Conservation (phyloP, 495 filamentous ascomycete species). For the Aspergillus conjunctus region DNA sequence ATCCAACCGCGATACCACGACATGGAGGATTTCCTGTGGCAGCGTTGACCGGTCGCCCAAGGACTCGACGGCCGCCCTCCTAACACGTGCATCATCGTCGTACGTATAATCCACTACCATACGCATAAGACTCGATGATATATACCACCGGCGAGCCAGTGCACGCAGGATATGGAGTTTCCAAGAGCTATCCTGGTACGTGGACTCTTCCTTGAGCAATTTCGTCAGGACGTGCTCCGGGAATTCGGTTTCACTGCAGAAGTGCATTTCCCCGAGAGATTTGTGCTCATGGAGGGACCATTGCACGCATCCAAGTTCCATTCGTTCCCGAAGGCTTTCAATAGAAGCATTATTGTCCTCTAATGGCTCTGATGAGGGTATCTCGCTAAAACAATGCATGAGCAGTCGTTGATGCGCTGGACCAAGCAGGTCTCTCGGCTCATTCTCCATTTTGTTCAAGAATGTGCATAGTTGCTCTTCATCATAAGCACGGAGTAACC, state of each 20-base stretch:
- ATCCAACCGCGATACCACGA: slow-evolving; percentile 1
- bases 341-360: background rate
- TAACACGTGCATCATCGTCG: background rate
- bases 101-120: background rate
- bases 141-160: slow-evolving; percentile 10
- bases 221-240: slow-evolving; percentile 9
- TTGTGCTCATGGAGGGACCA: background rate
- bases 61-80: slow-evolving; percentile 1
- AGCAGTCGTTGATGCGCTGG: slow-evolving; percentile 41
- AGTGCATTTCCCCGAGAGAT: slow-evolving; percentile 5
- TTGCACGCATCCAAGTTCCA: slow-evolving; percentile 1
- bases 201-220: slow-evolving; percentile 5
- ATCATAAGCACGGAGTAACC: slow-evolving; percentile 32
- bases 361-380: background rate
- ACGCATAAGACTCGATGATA: slow-evolving; percentile 2
- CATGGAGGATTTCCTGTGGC: slow-evolving; percentile 3
- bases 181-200: background rate
- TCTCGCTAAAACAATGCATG: slow-evolving; percentile 45
- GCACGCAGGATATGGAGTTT: slow-evolving; percentile 1
- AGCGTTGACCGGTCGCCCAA: slow-evolving; percentile 1
- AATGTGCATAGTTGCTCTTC: slow-evolving; percentile 25
- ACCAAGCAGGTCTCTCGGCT: slow-evolving; percentile 44
- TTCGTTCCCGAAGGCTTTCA: background rate
- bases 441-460: slow-evolving; percentile 37
- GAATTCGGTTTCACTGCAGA: slow-evolving; percentile 16